Evolutionary conservation across 2,329 filamentous ascomycete species (phyloP).

Genomic region (Trichoderma endophyticum): DNA sequence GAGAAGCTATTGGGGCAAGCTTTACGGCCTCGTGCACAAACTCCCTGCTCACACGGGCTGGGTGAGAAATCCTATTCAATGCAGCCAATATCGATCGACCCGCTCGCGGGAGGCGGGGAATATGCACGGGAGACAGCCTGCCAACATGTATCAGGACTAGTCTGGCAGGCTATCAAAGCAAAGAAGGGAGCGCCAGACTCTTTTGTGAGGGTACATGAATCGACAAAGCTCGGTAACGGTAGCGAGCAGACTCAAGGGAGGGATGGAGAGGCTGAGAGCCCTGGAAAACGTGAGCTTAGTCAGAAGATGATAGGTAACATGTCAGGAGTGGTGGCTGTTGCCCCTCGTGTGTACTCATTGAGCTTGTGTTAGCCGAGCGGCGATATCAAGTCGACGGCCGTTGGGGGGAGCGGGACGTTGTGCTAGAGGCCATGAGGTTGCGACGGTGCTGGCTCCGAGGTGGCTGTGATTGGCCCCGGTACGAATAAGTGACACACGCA

Average conservation of each 20-base stretch:
- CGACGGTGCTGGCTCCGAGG: background rate
- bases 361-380: constrained; percentile 1
- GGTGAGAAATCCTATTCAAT: background rate
- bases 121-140: constrained; percentile 9
- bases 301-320: background rate
- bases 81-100: constrained; percentile 18
- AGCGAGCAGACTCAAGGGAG: background rate
- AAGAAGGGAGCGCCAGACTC: background rate
- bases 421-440: background rate
- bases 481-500: background rate
- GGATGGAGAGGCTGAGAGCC: background rate
- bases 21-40: constrained; percentile 1
- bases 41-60: background rate
- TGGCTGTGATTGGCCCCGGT: background rate
- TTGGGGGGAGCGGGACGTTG: background rate
- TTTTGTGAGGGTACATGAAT: background rate
- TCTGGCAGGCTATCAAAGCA: background rate
- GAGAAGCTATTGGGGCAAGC: background rate
- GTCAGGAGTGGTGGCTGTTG: background rate
- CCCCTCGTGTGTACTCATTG: background rate
- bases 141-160: constrained; percentile 2
- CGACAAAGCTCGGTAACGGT: background rate
- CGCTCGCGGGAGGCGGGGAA: constrained; percentile 13
- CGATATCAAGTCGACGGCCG: background rate
- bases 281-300: background rate